A percentile compares a stretch with the other conserved stretches of the same genome.
phyloP scores from a whole-genome alignment of 2,329 filamentous ascomycete genomes.

The Phaeosphaeriaceae sp. region DNA sequence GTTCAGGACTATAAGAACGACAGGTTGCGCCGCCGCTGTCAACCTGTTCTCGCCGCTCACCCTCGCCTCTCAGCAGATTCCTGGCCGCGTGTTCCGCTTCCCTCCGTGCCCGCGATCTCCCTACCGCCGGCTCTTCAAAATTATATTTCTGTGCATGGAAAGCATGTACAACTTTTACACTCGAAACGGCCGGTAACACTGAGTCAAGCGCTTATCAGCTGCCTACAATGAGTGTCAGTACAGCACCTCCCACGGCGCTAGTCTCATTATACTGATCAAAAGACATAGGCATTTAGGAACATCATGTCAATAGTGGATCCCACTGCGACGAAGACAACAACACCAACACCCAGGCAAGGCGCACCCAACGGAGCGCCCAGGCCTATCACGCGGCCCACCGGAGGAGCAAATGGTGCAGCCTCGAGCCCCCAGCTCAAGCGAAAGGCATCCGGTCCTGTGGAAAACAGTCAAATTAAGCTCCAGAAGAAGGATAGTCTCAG shows the following conservation, averaged over 20 bases:
- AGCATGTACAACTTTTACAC: conserved; percentile 45
- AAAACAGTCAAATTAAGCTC: conserved; percentile 38
- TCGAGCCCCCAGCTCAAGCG: conserved; percentile 49
- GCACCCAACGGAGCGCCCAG: conserved; percentile 38
- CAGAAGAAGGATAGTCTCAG: conserved; percentile 40
- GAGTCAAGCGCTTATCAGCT: conserved; percentile 42
- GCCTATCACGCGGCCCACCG: conserved; percentile 38
- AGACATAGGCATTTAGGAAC: conserved; percentile 39
- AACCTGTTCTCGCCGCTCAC: conserved; percentile 30
- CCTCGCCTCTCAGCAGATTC: conserved; percentile 19
- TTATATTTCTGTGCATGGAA: conserved; percentile 21
- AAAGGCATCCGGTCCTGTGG: conserved; percentile 47
- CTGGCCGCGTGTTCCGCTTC: conserved; percentile 23
- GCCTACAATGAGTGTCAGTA: conserved; percentile 49
- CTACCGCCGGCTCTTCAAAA: conserved; percentile 12
- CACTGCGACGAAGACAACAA: conserved; percentile 28
- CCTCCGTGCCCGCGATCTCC: conserved; percentile 19
- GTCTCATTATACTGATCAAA: conserved; percentile 21
- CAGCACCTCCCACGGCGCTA: conserved; percentile 11
- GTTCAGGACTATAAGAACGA: conserved; percentile 26
- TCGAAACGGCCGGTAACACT: conserved; percentile 46
- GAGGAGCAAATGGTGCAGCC: conserved; percentile 34
- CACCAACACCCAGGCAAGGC: conserved; percentile 32
- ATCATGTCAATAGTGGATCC: conserved; percentile 49
- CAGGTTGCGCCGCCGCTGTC: conserved; percentile 29